phyloP scores from a whole-genome alignment of 371 early-diverging fungal species.

The Entomophthora muscae region DNA sequence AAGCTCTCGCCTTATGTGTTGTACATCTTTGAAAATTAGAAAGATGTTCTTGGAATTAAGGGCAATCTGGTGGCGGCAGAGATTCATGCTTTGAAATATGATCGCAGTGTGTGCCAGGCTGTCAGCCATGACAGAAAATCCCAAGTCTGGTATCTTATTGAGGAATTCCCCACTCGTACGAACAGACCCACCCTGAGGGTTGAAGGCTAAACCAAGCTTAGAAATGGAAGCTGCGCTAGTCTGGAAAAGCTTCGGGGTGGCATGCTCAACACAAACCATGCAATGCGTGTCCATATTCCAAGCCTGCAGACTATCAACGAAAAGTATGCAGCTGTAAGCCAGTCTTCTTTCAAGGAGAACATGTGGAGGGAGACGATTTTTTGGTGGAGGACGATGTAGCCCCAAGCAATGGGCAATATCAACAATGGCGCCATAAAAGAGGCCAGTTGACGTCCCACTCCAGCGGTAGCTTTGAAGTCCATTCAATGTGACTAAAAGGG shows the following conservation, averaged over 20 bases:
- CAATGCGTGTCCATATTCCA: conserved; percentile 7
- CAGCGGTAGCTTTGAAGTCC: conserved; percentile 5
- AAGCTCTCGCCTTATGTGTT: background rate
- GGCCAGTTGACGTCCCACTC: conserved; percentile 1
- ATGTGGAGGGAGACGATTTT: background rate
- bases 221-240: background rate
- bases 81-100: conserved; percentile 1
- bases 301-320: conserved; percentile 1
- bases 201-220: background rate
- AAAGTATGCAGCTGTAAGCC: conserved; percentile 7
- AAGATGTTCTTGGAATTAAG: background rate
- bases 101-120: background rate
- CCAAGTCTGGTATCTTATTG: background rate
- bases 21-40: background rate
- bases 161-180: background rate
- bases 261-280: background rate
- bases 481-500: background rate
- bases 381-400: background rate
- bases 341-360: conserved; percentile 1
- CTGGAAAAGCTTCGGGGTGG: background rate
- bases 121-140: background rate
- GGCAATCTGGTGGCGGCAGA: background rate
- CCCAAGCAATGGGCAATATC: conserved; percentile 6
- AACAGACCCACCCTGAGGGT: background rate
- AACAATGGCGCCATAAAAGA: conserved; percentile 4